Conservation (phyloP, 225 moss, liverwort and hornwort genomes). For the Takakia lepidozioides region DNA sequence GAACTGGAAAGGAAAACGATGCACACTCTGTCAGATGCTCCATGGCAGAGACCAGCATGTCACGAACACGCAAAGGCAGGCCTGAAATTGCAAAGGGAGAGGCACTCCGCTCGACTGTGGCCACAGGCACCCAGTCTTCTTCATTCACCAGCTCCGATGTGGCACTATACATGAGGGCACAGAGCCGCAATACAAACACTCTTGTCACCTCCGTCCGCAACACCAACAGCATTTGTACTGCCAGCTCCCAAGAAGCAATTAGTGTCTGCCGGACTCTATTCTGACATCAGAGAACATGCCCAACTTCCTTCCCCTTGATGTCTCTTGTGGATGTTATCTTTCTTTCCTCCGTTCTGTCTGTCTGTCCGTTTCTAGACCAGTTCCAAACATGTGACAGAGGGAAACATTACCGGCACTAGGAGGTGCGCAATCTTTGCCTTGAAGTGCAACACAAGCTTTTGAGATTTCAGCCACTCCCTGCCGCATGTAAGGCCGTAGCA, state of each 20-base stretch:
- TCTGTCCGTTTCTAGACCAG: too few relatives aligned
- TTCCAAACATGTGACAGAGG: too few relatives aligned
- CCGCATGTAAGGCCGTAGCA: constrained; percentile 85
- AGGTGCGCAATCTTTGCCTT: constrained; percentile 88
- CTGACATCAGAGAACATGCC: too few relatives aligned
- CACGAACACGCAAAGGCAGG: constrained; percentile 74
- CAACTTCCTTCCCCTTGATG: too few relatives aligned
- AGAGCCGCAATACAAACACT: constrained; percentile 87
- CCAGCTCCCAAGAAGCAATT: constrained; percentile 11
- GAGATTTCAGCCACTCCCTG: constrained; percentile 91
- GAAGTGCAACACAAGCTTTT: constrained; percentile 75
- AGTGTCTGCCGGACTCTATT: too few relatives aligned
- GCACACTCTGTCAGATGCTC: constrained; percentile 83
- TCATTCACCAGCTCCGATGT: constrained; percentile 76
- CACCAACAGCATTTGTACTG: constrained; percentile 96
- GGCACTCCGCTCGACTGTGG: constrained; percentile 74
- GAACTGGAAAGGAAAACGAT: neutral
- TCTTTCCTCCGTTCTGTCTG: too few relatives aligned
- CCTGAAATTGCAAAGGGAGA: constrained; percentile 85
- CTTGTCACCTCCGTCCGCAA: constrained; percentile 88
- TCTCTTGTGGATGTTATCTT: too few relatives aligned
- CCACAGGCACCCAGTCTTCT: constrained; percentile 95
- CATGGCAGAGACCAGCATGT: constrained; percentile 86
- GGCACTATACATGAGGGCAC: constrained; percentile 71
- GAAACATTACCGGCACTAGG: constrained; percentile 76